Conservation (phyloP, 2,329 filamentous ascomycete genomes). For the Colletotrichum chrysophilum region DNA sequence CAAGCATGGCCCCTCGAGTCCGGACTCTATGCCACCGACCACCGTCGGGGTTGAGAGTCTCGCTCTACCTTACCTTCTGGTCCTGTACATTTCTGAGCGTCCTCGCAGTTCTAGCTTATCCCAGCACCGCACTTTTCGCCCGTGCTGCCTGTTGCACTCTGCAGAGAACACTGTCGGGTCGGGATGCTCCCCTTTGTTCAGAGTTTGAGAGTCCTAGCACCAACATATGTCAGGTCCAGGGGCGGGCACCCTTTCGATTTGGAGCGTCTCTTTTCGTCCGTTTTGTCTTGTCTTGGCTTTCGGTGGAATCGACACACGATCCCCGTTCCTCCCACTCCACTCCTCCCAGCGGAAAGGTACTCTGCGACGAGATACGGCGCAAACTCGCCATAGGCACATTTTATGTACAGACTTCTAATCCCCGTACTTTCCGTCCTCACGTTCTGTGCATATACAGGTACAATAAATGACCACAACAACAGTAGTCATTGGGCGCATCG, state of each 20-base stretch:
- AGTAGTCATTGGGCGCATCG: background rate
- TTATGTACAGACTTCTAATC: background rate
- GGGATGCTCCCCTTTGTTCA: background rate
- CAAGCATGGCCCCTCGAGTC: conserved; percentile 4
- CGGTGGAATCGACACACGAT: background rate
- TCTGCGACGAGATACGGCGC: background rate
- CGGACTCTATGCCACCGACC: background rate
- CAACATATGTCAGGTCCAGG: conserved; percentile 5
- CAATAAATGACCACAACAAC: background rate
- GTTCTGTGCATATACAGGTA: background rate
- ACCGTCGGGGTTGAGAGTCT: background rate
- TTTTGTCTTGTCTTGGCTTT: conserved; percentile 21
- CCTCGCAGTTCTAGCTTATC: background rate
- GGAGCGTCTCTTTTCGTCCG: conserved; percentile 18
- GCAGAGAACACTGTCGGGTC: background rate
- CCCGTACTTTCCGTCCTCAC: background rate
- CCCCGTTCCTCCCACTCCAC: conserved; percentile 19
- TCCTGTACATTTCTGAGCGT: background rate
- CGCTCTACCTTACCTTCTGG: background rate
- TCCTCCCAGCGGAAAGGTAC: conserved; percentile 17
- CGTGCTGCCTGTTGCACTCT: background rate
- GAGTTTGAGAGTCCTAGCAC: background rate
- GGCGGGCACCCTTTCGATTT: background rate
- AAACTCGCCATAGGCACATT: background rate
- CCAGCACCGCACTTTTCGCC: background rate